Percentiles rank a stretch among this genome's conserved stretches.
Conservation (phyloP, 2,329 filamentous ascomycete species). For the Amauroascus verrucosus region DNA sequence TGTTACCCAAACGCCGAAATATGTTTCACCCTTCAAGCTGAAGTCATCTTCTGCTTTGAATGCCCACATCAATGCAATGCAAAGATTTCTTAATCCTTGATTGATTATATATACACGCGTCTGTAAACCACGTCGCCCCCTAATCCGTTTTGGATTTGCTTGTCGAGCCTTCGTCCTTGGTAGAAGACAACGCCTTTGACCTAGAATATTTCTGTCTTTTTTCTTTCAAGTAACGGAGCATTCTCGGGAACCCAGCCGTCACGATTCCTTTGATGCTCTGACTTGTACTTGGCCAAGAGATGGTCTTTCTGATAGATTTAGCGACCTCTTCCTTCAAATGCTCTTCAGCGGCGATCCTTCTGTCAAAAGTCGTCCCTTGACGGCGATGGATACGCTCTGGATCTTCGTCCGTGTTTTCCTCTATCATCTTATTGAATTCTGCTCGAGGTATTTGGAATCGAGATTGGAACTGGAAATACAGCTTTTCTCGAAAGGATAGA, state of each 20-base stretch:
- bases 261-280: constrained; percentile 78
- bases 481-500: constrained; percentile 69
- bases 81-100: background rate
- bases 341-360: constrained; percentile 64
- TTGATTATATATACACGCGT: background rate
- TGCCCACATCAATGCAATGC: background rate
- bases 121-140: background rate
- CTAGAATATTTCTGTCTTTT: constrained; percentile 58
- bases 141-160: constrained; percentile 10
- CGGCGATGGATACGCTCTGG: constrained; percentile 57
- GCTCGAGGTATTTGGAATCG: constrained; percentile 75
- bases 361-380: constrained; percentile 76
- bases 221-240: constrained; percentile 67
- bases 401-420: constrained; percentile 59
- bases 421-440: constrained; percentile 78
- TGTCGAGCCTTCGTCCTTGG: background rate
- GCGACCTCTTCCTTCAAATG: constrained; percentile 61
- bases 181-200: constrained; percentile 21
- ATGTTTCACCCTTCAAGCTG: constrained; percentile 2
- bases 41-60: background rate
- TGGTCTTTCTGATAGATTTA: constrained; percentile 71
- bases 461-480: constrained; percentile 92
- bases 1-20: constrained; percentile 9
- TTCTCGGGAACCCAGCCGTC: constrained; percentile 62
- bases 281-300: constrained; percentile 81